phyloP scores from a whole-genome alignment of 169 alveolate species.

The Theileria equi region DNA sequence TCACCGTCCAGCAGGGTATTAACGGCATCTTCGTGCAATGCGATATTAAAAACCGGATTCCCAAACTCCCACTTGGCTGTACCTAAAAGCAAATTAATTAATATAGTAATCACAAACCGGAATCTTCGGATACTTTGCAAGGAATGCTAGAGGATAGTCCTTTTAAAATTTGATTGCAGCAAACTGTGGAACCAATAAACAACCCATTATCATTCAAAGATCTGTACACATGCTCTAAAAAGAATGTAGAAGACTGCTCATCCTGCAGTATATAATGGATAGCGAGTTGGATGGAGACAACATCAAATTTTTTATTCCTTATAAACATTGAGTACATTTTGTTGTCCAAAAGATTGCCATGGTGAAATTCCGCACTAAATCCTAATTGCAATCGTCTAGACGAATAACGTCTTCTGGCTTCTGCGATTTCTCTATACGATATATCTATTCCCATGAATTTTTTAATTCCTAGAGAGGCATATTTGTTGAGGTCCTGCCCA shows the following conservation, averaged over 20 bases:
- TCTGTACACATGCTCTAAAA: slow-evolving; percentile 76
- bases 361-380: slow-evolving; percentile 75
- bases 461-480: slow-evolving; percentile 74
- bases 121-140: not conserved
- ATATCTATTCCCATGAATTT: slow-evolving; percentile 84
- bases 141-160: slow-evolving; percentile 27
- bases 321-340: slow-evolving; percentile 41
- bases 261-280: slow-evolving; percentile 87
- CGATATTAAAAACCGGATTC: slow-evolving; percentile 50
- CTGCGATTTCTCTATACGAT: slow-evolving; percentile 78
- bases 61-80: slow-evolving; percentile 51
- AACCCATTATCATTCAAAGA: slow-evolving; percentile 83
- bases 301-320: slow-evolving; percentile 47
- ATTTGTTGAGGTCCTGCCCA: slow-evolving; percentile 86
- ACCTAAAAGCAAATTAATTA: not conserved
- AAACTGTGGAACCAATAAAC: slow-evolving; percentile 84
- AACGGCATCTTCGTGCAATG: slow-evolving; percentile 35
- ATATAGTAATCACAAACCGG: not conserved
- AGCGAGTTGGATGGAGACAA: slow-evolving; percentile 88
- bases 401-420: slow-evolving; percentile 81
- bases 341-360: slow-evolving; percentile 68
- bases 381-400: slow-evolving; percentile 54
- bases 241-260: slow-evolving; percentile 81
- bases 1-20: slow-evolving; percentile 11
- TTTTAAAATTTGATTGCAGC: slow-evolving; percentile 40